A percentile compares a stretch with the other conserved stretches of the same genome.
Conservation (phyloP, 371 early-diverging fungal genomes). For the Syncephalastrum sp. region DNA sequence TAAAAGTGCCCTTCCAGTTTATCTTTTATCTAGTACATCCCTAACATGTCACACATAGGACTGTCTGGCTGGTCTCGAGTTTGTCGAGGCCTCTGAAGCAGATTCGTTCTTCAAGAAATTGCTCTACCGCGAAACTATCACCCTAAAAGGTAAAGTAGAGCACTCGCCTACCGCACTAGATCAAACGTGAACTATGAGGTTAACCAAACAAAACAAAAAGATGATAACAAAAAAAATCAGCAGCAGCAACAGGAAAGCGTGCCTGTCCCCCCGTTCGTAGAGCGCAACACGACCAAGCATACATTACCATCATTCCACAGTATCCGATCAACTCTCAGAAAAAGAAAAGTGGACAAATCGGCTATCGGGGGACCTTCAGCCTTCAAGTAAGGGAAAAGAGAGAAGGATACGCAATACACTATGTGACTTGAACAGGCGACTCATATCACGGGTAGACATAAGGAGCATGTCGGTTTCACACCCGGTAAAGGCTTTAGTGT, state of each 20-base stretch:
- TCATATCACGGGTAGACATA: conserved; percentile 42
- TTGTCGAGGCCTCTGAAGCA: conserved; percentile 85
- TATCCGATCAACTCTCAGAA: conserved; percentile 10
- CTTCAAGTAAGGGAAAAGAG: conserved; percentile 45
- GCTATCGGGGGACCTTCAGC: conserved; percentile 74
- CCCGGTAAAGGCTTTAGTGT: conserved; percentile 77
- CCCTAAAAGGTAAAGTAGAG: conserved; percentile 30
- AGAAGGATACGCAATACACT: too few relatives aligned
- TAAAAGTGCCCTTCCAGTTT: conserved; percentile 35
- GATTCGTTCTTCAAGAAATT: conserved; percentile 71
- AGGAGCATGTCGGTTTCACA: conserved; percentile 76
- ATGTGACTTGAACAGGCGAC: neutral
- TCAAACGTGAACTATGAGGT: too few relatives aligned
- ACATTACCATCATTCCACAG: too few relatives aligned
- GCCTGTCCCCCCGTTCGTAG: too few relatives aligned
- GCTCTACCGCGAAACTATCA: conserved; percentile 42
- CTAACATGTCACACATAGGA: conserved; percentile 36
- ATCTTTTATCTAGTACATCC: too few relatives aligned
- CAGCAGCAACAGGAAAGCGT: too few relatives aligned
- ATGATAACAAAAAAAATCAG: too few relatives aligned
- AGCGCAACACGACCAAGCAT: too few relatives aligned
- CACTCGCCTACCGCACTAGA: too few relatives aligned
- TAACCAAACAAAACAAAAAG: too few relatives aligned
- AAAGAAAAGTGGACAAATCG: conserved; percentile 62
- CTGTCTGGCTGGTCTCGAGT: conserved; percentile 78